These are phyloP conservation scores for Ananas comosus DNA, from an alignment of 176 grass and related monocot genomes.

Conservation along the genomic window DNA sequence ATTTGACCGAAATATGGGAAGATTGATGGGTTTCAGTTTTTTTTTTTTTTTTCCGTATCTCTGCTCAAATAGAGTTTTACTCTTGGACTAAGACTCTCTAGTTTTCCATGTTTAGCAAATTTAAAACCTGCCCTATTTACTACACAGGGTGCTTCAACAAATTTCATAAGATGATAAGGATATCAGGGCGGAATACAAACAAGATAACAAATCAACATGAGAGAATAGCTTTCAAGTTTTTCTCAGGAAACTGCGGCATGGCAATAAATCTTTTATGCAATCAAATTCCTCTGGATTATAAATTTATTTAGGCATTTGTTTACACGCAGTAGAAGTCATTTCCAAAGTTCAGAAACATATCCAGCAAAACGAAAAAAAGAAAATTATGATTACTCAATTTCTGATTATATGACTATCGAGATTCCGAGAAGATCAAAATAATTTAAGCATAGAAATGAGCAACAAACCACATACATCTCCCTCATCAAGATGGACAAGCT, in stretches of 20 bases:
- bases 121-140: too few species aligned
- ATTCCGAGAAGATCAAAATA: neutral
- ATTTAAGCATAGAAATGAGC: neutral
- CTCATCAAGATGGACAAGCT: conserved; percentile 89
- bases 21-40: too few species aligned
- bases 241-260: neutral
- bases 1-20: too few species aligned
- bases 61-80: too few species aligned
- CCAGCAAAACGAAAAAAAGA: neutral
- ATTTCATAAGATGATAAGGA: too few species aligned
- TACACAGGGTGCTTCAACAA: too few species aligned
- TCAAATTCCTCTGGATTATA: too few species aligned
- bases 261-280: neutral
- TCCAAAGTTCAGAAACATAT: neutral
- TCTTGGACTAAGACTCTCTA: too few species aligned
- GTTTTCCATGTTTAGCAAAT: too few species aligned
- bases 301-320: too few species aligned
- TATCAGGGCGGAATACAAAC: neutral
- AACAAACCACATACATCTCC: conserved; percentile 67
- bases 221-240: neutral
- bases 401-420: neutral
- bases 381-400: neutral
- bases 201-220: neutral
- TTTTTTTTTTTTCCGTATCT: too few species aligned
- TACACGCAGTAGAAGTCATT: neutral